Conservation (phyloP, 148 eudicot species). For the Fagopyrum homotropicum region DNA sequence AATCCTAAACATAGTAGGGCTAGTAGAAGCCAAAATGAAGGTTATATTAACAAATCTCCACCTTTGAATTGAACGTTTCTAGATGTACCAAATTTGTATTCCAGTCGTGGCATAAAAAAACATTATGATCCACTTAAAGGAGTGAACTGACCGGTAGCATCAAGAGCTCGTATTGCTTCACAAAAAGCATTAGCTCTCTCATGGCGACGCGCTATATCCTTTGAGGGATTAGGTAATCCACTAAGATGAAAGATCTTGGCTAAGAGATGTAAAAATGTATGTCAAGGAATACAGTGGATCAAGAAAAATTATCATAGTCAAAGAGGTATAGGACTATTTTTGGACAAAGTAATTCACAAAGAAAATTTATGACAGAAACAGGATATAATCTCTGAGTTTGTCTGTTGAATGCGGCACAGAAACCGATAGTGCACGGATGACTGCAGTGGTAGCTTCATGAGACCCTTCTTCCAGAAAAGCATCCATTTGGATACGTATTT, state of each 20-base stretch:
- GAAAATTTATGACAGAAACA: not conserved
- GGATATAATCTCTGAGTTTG: constrained; percentile 97
- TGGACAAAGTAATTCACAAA: not conserved
- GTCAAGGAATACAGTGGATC: constrained; percentile 42
- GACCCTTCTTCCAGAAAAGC: constrained; percentile 99
- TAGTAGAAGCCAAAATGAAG: too few species aligned
- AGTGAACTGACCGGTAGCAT: constrained; percentile 77
- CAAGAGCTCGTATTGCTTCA: constrained; percentile 93
- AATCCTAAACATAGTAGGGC: too few species aligned
- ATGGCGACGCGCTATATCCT: constrained; percentile 69
- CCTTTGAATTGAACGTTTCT: too few species aligned
- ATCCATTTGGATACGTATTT: constrained; percentile 97
- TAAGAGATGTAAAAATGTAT: constrained; percentile 51
- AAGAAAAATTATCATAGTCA: not conserved
- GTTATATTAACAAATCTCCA: too few species aligned
- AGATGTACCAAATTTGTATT: too few species aligned
- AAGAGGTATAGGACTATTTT: not conserved
- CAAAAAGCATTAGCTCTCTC: constrained; percentile 93
- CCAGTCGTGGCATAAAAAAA: too few species aligned
- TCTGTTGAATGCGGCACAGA: constrained; percentile 92
- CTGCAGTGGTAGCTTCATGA: constrained; percentile 88
- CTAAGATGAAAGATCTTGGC: constrained; percentile 85
- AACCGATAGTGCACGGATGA: constrained; percentile 82
- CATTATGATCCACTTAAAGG: constrained; percentile 33
- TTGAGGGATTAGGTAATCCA: constrained; percentile 45